Evolutionary conservation across 305 asterid genomes (phyloP).

Genomic region (Fraxinus latifolia): DNA sequence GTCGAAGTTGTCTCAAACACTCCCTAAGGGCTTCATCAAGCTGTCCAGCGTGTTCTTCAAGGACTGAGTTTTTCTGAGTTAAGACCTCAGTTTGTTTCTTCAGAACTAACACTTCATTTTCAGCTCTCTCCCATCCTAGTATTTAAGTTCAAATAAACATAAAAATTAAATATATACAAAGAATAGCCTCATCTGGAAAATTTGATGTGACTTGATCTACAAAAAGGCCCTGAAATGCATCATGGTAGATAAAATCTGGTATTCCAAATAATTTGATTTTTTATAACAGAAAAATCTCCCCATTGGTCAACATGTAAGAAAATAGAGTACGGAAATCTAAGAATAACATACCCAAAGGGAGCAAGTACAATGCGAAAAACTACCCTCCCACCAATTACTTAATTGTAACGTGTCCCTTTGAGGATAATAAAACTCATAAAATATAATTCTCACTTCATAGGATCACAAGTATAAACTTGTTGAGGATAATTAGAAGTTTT

Average conservation of each 20-base stretch:
- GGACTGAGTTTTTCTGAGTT: slow-evolving; percentile 48
- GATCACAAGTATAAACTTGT: not conserved
- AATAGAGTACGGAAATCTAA: not conserved
- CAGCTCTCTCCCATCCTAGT: slow-evolving; percentile 94
- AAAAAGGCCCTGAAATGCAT: not conserved
- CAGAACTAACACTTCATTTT: slow-evolving; percentile 59
- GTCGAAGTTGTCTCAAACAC: slow-evolving; percentile 85
- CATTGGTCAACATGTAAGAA: not conserved
- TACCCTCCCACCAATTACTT: not conserved
- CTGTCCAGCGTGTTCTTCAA: slow-evolving; percentile 61
- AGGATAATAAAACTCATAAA: not conserved
- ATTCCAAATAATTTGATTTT: too few species aligned
- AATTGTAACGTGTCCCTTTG: not conserved
- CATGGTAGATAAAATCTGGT: not conserved
- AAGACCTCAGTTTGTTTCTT: slow-evolving; percentile 62
- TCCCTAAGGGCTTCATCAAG: slow-evolving; percentile 91
- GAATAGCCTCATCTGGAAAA: not conserved
- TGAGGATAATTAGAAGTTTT: not conserved
- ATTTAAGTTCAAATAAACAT: slow-evolving; percentile 16
- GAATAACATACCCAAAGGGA: not conserved
- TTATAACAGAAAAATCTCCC: not conserved
- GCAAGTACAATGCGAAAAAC: not conserved
- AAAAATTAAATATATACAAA: not conserved
- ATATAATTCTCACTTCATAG: not conserved
- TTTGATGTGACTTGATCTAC: not conserved